These are phyloP conservation scores for Cronartium quercuum DNA, from an alignment of 1,284 basidiomycete genomes.

Conservation along the genomic window DNA sequence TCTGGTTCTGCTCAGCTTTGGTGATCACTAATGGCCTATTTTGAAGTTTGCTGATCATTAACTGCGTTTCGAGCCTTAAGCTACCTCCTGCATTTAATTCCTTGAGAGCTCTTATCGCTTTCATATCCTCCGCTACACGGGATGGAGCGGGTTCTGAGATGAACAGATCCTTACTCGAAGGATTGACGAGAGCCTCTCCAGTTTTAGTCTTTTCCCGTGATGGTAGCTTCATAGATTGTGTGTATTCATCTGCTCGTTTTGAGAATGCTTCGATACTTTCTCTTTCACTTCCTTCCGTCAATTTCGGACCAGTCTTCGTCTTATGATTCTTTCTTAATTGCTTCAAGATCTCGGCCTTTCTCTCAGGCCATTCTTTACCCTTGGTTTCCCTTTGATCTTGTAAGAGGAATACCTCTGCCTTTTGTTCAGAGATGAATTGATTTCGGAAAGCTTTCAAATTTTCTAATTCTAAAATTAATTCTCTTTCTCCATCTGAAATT, in stretches of 20 bases:
- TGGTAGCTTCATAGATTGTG: not conserved
- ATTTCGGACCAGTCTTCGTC: not conserved
- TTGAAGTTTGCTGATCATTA: not conserved
- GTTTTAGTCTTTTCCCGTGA: not conserved
- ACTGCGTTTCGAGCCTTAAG: not conserved
- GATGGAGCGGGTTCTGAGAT: not conserved
- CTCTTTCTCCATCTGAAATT: not conserved
- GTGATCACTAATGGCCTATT: not conserved
- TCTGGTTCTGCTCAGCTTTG: not conserved
- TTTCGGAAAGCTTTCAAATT: not conserved
- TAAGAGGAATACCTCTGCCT: not conserved
- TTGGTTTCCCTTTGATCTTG: not conserved
- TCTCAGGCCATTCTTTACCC: not conserved
- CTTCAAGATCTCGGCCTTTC: not conserved
- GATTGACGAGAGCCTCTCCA: not conserved
- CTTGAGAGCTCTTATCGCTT: not conserved
- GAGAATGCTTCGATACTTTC: not conserved
- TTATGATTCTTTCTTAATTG: not conserved
- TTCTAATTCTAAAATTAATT: not conserved
- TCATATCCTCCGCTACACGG: not conserved
- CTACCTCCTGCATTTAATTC: not conserved
- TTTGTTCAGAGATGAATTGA: not conserved
- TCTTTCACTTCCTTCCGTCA: not conserved
- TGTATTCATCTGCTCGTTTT: not conserved
- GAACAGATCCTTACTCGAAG: not conserved